Base-by-base conservation (phyloP, 108 stramenopile genomes). In the Nannochloropsis gaditana region DNA sequence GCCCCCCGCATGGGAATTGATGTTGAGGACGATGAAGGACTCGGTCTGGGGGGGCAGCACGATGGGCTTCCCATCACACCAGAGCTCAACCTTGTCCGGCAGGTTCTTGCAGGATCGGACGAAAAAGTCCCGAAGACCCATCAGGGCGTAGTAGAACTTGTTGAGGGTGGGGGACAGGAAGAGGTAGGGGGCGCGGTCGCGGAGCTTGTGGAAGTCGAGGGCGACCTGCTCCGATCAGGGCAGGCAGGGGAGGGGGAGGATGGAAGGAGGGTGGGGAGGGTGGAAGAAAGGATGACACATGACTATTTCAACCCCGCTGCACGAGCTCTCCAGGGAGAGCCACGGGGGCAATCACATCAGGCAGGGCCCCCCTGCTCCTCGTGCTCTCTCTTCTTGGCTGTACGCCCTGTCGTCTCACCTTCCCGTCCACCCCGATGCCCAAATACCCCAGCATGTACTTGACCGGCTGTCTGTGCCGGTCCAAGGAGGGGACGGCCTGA, bases 1-100 rank as follows among this genome's bases (percentile, higher is more conserved):
- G 11, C 81, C 81, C 42, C 81, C 81, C 11, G 81, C 81, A 17
- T 82, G 43, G 43, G 81, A 82, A 17, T 82, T 44, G 43, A 82
- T 44, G 43, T 82, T 82, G 81, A 82, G 81, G 43, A 82, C 81
- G 43, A 82, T 44, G 42, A 82, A 43, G 42, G 11, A 11, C 43
- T 82, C 81, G 11, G 81, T 82, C 43, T 44, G 43, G 11, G 81
- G 81, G 43, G 81, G 81, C 43, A 82, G 15, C 11, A 43, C 43
- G 11, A 82, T 17, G 11, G 10, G 81, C 43, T 82, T 82, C 11
- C 81, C 81, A 17, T 82, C 81, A 17, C 81, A 82, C 81, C 81
- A 82, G 11, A 82, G 42, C 81, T 82, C 81, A 10, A 82, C 81
- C 1, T 42, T 43, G 11, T 82, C 81, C 1, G 81, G 42, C 11